Conservation (phyloP, 805 yeast genomes). For the Myxozyma monticola region DNA sequence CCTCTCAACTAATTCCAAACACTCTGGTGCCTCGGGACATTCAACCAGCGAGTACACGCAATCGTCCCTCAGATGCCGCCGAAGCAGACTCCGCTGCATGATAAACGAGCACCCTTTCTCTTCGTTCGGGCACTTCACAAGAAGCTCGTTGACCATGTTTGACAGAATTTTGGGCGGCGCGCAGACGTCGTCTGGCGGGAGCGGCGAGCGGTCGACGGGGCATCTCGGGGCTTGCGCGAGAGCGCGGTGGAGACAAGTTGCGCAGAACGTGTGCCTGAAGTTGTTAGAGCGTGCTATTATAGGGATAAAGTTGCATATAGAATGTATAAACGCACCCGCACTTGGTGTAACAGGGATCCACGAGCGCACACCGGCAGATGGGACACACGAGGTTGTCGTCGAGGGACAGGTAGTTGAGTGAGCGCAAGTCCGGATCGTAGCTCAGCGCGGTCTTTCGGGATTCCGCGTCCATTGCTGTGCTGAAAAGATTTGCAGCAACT, state of each 20-base stretch:
- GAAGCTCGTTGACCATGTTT: conserved; percentile 62
- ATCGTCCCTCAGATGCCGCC: conserved; percentile 48
- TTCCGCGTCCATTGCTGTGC: too few species aligned
- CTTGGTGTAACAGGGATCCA: conserved; percentile 59
- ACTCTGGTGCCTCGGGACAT: conserved; percentile 39
- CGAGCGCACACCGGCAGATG: conserved; percentile 65
- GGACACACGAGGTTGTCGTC: conserved; percentile 48
- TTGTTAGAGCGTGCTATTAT: not conserved
- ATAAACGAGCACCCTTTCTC: conserved; percentile 57
- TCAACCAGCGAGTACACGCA: conserved; percentile 45
- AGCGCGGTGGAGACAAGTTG: conserved; percentile 47
- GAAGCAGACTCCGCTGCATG: conserved; percentile 61
- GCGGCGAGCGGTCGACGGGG: conserved; percentile 60
- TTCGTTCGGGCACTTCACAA: conserved; percentile 54
- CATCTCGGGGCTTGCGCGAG: conserved; percentile 41
- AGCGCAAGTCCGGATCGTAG: conserved; percentile 16
- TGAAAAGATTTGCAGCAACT: too few species aligned
- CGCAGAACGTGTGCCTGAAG: conserved; percentile 58
- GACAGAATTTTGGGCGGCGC: conserved; percentile 60
- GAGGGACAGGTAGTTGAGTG: conserved; percentile 18
- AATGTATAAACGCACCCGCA: conserved; percentile 47
- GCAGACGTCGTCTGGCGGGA: conserved; percentile 43
- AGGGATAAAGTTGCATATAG: not conserved
- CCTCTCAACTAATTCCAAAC: conserved; percentile 32
- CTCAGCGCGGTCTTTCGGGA: too few species aligned